These are phyloP conservation scores for Pleurotus platypus DNA, from an alignment of 768 basidiomycete genomes.

Conservation along the genomic window DNA sequence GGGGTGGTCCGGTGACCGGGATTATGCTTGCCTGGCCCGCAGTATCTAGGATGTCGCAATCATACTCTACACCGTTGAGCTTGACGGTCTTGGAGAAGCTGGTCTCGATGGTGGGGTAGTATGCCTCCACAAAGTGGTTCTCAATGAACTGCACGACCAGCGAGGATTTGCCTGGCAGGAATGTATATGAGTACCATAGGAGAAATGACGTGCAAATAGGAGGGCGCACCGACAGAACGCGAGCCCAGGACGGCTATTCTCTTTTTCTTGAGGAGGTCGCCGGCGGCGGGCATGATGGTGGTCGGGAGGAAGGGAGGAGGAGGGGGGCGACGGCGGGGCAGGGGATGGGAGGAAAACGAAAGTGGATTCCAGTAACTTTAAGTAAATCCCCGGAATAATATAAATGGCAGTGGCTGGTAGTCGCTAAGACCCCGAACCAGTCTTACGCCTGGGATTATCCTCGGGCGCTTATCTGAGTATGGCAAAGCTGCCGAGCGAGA, in stretches of 20 bases:
- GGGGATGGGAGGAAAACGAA: conserved; percentile 8
- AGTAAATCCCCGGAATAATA: conserved; percentile 3
- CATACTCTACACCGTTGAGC: conserved; percentile 88
- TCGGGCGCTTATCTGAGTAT: conserved; percentile 1
- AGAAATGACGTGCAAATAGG: conserved; percentile 12
- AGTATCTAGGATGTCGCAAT: conserved; percentile 97
- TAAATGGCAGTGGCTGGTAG: conserved; percentile 7
- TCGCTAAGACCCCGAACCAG: neutral
- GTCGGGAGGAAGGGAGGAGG: conserved; percentile 1
- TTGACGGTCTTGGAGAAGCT: conserved; percentile 83
- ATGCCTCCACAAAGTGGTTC: conserved; percentile 85
- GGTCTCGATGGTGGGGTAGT: conserved; percentile 94
- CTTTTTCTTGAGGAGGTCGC: conserved; percentile 58
- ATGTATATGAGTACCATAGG: neutral
- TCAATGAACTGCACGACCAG: conserved; percentile 92
- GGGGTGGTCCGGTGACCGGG: conserved; percentile 5
- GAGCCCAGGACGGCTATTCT: conserved; percentile 88
- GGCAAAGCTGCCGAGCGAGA: neutral
- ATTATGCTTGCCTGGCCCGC: conserved; percentile 79
- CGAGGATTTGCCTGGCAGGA: conserved; percentile 81
- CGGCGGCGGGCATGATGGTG: conserved; percentile 9
- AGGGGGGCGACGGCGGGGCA: neutral
- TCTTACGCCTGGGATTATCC: neutral
- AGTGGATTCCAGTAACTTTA: conserved; percentile 8
- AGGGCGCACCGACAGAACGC: conserved; percentile 75